Evolutionary conservation across 179 eudicot genomes (phyloP).

Genomic region (Silene coronaria): DNA sequence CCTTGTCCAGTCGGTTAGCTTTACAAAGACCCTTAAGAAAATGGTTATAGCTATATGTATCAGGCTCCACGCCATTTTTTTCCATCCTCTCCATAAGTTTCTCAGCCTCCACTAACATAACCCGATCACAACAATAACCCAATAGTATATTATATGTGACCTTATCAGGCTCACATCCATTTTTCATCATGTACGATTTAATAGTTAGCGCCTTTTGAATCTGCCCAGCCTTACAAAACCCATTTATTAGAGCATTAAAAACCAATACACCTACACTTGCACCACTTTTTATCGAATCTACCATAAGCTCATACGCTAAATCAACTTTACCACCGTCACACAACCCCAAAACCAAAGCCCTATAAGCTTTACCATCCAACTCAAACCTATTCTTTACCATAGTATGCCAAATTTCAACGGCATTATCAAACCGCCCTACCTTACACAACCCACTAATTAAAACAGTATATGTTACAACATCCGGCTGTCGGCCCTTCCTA

Average conservation of each 20-base stretch:
- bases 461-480: slow-evolving; percentile 76
- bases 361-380: slow-evolving; percentile 72
- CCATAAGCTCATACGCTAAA: slow-evolving; percentile 80
- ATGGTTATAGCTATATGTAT: slow-evolving; percentile 79
- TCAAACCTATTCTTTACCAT: slow-evolving; percentile 49
- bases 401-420: slow-evolving; percentile 66
- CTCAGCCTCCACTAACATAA: slow-evolving; percentile 73
- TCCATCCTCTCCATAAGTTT: slow-evolving; percentile 68
- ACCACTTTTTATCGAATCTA: slow-evolving; percentile 54
- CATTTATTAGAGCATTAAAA: slow-evolving; percentile 72
- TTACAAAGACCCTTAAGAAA: slow-evolving; percentile 91
- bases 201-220: slow-evolving; percentile 67
- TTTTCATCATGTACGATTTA: slow-evolving; percentile 63
- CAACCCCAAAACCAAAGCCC: slow-evolving; percentile 77
- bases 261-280: slow-evolving; percentile 35
- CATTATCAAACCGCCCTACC: slow-evolving; percentile 40
- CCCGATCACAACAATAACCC: slow-evolving; percentile 70
- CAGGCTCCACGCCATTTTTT: slow-evolving; percentile 50
- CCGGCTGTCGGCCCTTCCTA: slow-evolving; percentile 66
- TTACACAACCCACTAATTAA: slow-evolving; percentile 69
- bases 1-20: slow-evolving; percentile 70
- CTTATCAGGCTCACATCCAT: slow-evolving; percentile 74
- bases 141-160: slow-evolving; percentile 69
- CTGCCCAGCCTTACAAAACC: slow-evolving; percentile 73
- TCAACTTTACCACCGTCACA: slow-evolving; percentile 73